Evolutionary conservation across 139 green algal genomes (phyloP).

Genomic region (Haematococcus lacustris): DNA sequence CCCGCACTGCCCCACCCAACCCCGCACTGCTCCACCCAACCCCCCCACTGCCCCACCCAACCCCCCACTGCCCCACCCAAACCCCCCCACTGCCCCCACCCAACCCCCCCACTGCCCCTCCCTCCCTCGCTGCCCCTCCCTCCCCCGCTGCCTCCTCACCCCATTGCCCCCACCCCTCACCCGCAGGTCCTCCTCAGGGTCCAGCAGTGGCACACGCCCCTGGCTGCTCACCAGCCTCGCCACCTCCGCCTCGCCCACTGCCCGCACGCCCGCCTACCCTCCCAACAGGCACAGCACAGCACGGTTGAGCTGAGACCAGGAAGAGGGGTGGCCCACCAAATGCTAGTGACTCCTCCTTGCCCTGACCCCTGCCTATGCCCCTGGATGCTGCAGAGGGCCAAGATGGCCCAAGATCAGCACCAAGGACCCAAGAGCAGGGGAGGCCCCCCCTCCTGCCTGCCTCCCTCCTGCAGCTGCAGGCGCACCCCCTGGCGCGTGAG

Average conservation of each 20-base stretch:
- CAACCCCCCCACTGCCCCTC: too few relatives aligned
- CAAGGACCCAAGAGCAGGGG: too few relatives aligned
- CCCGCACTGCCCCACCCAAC: too few relatives aligned
- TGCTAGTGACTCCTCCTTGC: background rate
- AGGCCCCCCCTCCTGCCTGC: too few relatives aligned
- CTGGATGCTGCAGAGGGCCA: too few relatives aligned
- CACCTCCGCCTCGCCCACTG: constrained; percentile 23
- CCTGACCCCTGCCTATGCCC: too few relatives aligned
- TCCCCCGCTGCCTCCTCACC: too few relatives aligned
- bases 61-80: background rate
- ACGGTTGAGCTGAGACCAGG: background rate
- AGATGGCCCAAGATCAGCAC: background rate
- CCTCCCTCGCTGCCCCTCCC: too few relatives aligned
- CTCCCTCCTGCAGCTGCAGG: too few relatives aligned
- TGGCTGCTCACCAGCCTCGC: constrained; percentile 1
- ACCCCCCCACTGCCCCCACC: constrained; percentile 10
- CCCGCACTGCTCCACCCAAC: too few relatives aligned
- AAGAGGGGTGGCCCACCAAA: background rate
- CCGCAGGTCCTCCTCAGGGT: constrained; percentile 65
- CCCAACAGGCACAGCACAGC: background rate
- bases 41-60: background rate
- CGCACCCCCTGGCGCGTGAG: too few relatives aligned
- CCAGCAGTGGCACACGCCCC: constrained; percentile 44
- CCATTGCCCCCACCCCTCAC: constrained; percentile 12
- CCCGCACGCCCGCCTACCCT: background rate